Conservation (phyloP, 1,139 yeast genomes). For the Candida glucosophila region DNA sequence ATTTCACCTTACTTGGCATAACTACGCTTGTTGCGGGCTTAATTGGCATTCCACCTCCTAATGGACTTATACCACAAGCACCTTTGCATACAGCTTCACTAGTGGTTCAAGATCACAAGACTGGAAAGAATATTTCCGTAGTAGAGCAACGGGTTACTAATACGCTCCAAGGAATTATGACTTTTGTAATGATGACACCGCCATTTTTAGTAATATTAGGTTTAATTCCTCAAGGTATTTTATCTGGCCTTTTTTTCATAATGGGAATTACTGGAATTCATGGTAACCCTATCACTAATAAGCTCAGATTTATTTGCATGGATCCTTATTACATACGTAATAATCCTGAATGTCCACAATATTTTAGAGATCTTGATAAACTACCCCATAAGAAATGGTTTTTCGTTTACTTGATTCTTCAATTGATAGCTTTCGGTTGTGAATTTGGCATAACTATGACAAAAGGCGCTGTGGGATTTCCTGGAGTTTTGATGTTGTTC, state of each 20-base stretch:
- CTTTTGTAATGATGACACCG: constrained; percentile 81
- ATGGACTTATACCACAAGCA: constrained; percentile 95
- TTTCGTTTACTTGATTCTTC: constrained; percentile 46
- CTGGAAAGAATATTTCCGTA: constrained; percentile 43
- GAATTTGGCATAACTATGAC: constrained; percentile 86
- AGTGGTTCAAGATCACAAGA: constrained; percentile 45
- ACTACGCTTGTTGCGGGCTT: constrained; percentile 85
- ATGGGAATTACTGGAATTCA: constrained; percentile 84
- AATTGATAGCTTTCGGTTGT: constrained; percentile 60
- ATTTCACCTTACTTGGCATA: constrained; percentile 72
- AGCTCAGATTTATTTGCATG: constrained; percentile 56
- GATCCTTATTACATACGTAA: constrained; percentile 41
- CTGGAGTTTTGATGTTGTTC: constrained; percentile 57
- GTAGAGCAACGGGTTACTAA: constrained; percentile 89
- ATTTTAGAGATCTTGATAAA: constrained; percentile 23
- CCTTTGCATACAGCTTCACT: constrained; percentile 83
- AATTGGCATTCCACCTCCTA: constrained; percentile 90
- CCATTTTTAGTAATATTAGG: constrained; percentile 78
- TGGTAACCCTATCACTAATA: constrained; percentile 54
- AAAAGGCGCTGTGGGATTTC: constrained; percentile 90
- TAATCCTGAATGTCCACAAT: constrained; percentile 28
- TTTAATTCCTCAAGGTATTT: constrained; percentile 86
- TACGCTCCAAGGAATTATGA: constrained; percentile 73
- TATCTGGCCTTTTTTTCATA: constrained; percentile 85
- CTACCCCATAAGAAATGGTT: constrained; percentile 41